Base-by-base conservation (phyloP, 2,329 filamentous ascomycete genomes). In the Tolypocladium endophyticum region DNA sequence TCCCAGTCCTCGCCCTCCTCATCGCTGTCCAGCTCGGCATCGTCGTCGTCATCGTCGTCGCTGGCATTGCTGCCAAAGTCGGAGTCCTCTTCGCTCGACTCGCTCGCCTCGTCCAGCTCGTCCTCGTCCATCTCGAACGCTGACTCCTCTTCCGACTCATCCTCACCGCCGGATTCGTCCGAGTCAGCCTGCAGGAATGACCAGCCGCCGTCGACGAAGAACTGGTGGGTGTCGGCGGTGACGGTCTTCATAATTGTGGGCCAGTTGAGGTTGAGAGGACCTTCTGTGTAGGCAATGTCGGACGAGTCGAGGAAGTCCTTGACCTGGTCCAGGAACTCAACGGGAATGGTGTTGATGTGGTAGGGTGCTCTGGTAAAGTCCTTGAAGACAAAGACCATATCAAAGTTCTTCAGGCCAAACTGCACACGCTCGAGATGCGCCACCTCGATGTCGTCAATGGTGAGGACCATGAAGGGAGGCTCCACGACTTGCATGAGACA, bases 211-310 rank as follows among this genome's bases (percentile, higher is more conserved):
- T 97, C 93, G 4, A 82, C 85, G 74, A 97, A 99, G 84, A 99
- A 99, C 67, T 88, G 85, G 71, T 99, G 93, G 2, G 94, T 90
- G 71, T 99, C 92, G 41, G 89, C 87, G 25, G 89, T 93, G 33
- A 99, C 92, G 0, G 94, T 99, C 82, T 99, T 99, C 92, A 99
- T 99, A 71, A 99, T 99, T 20, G 92, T 96, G 14, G 90, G 89
- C 94, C 94, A 99, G 81, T 97, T 97, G 60, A 99, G 82, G 77
- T 99, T 99, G 66, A 99, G 85, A 1, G 93, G 94, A 60, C 94
- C 94, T 74, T 99, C 95, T 16, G 86, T 89, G 78, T 87, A 97
- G 23, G 94, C 87, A 70, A 99, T 96, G 70, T 99, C 93, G 55
- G 94, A 92, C 1, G 88, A 92, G 74, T 99, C 93, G 12, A 99